phyloP scores from a whole-genome alignment of 2,329 filamentous ascomycete genomes.

The Didymella lethalis region DNA sequence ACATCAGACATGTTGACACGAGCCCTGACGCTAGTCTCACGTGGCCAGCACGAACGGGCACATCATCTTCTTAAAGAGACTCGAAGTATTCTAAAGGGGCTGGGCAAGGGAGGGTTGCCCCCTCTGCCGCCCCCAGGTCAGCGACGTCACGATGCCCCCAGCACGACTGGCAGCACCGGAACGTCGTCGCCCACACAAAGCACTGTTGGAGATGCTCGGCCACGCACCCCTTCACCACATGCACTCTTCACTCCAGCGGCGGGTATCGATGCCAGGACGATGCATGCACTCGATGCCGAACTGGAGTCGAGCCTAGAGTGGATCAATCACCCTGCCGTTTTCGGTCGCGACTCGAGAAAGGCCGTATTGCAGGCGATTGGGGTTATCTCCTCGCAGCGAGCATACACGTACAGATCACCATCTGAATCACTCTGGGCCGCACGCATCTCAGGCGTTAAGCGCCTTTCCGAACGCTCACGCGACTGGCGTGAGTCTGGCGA shows the following conservation, averaged over 20 bases:
- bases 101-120: constrained; percentile 92
- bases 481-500: constrained; percentile 91
- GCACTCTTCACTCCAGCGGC: constrained; percentile 65
- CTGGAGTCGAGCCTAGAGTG: constrained; percentile 91
- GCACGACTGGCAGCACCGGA: constrained; percentile 50
- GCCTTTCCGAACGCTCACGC: constrained; percentile 80
- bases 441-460: constrained; percentile 80
- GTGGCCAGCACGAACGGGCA: constrained; percentile 91
- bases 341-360: constrained; percentile 91
- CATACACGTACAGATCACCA: constrained; percentile 89
- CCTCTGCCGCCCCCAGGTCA: constrained; percentile 75
- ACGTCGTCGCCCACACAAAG: constrained; percentile 51
- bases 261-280: constrained; percentile 84
- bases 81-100: constrained; percentile 90
- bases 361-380: constrained; percentile 95
- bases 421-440: constrained; percentile 90
- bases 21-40: constrained; percentile 86
- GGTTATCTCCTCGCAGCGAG: constrained; percentile 92
- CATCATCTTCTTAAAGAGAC: constrained; percentile 94
- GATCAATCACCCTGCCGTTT: constrained; percentile 97
- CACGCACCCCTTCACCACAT: constrained; percentile 50
- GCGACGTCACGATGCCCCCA: constrained; percentile 49
- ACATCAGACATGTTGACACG: constrained; percentile 98
- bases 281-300: constrained; percentile 87
- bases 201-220: constrained; percentile 46